Conservation (phyloP, 129 eudicot genomes). For the Lactuca saligna region DNA sequence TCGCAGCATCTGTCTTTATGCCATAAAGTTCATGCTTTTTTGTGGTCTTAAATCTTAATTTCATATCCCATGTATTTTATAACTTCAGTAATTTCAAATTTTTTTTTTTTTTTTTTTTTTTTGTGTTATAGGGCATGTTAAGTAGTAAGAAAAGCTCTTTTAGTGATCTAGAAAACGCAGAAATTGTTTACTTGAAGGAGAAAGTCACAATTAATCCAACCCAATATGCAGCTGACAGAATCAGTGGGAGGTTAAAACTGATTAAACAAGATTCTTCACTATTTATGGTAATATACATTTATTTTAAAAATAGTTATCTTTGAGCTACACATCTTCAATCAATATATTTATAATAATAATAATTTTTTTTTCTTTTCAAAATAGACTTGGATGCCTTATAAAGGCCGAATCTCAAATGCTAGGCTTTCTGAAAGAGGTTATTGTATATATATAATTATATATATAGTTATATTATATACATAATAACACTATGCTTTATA, state of each 20-base stretch:
- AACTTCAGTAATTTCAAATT: background rate
- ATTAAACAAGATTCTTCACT: slow-evolving; percentile 62
- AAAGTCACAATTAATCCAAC: slow-evolving; percentile 80
- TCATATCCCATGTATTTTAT: too few species aligned
- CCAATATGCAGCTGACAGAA: slow-evolving; percentile 65
- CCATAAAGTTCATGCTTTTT: background rate
- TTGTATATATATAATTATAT: background rate
- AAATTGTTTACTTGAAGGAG: slow-evolving; percentile 60
- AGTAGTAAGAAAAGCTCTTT: slow-evolving; percentile 43
- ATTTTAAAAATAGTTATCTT: background rate
- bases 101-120: background rate
- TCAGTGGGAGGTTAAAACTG: slow-evolving; percentile 72
- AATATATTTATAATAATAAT: background rate
- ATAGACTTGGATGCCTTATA: slow-evolving; percentile 80
- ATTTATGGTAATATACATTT: slow-evolving; percentile 46
- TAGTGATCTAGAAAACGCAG: slow-evolving; percentile 59
- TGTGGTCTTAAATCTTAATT: background rate
- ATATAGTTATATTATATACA: background rate
- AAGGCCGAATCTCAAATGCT: slow-evolving; percentile 62
- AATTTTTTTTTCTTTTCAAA: background rate
- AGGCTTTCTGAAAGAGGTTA: slow-evolving; percentile 72
- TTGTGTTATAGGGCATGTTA: slow-evolving; percentile 48
- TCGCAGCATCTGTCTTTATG: too few species aligned
- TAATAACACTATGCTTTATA: background rate
- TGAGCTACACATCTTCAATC: too few species aligned